phyloP scores from a whole-genome alignment of 352 stramenopile species.

The Pythium sp. region DNA sequence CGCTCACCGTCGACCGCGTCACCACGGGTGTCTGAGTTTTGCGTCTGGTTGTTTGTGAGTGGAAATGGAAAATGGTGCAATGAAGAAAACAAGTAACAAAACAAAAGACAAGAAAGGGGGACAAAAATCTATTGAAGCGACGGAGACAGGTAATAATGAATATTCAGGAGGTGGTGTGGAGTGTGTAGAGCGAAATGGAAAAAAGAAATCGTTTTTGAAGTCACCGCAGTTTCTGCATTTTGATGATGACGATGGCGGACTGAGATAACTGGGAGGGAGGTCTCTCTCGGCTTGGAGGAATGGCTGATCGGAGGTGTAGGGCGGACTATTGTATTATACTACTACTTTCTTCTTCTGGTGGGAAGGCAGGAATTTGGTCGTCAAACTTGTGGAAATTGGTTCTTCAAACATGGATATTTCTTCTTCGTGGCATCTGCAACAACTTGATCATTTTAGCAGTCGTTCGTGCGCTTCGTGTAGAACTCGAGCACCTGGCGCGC shows the following conservation, averaged over 20 bases:
- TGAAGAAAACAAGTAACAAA: conserved; percentile 2
- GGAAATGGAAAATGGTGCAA: neutral
- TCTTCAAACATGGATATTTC: no score
- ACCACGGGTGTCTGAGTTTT: conserved; percentile 34
- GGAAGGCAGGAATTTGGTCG: neutral
- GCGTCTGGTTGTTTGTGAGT: neutral
- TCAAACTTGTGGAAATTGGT: neutral
- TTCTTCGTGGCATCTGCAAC: neutral
- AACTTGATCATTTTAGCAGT: neutral
- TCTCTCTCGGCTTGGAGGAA: neutral
- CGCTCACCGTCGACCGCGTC: conserved; percentile 60
- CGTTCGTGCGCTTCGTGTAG: conserved; percentile 28
- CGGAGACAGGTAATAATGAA: conserved; percentile 12
- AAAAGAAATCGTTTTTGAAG: neutral
- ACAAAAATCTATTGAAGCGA: conserved; percentile 12
- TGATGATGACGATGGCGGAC: conserved; percentile 1
- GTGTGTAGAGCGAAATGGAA: neutral
- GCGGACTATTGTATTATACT: conserved; percentile 11
- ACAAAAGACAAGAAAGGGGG: neutral
- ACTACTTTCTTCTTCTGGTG: conserved; percentile 2
- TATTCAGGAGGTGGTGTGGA: conserved; percentile 5
- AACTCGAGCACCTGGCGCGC: conserved; percentile 57
- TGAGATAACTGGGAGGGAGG: neutral
- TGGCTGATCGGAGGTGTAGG: neutral
- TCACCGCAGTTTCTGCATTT: conserved; percentile 11